Evolutionary conservation across 306 rosid species (phyloP).

Genomic region (Quercus dentata): DNA sequence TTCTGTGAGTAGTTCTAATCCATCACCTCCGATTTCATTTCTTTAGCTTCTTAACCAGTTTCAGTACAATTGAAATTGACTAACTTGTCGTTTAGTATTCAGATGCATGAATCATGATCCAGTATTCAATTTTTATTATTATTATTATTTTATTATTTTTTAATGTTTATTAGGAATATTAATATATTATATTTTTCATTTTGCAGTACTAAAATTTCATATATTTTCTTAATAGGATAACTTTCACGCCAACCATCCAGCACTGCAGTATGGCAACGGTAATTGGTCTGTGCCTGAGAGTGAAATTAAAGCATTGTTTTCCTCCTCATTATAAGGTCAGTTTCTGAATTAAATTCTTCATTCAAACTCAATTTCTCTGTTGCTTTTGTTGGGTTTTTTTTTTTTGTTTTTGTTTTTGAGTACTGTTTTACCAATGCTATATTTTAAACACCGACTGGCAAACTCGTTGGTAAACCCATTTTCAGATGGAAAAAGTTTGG

Average conservation of each 20-base stretch:
- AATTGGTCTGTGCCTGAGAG: slow-evolving; percentile 90
- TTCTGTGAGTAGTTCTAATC: slow-evolving; percentile 46
- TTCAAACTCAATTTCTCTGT: background rate
- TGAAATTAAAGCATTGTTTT: slow-evolving; percentile 71
- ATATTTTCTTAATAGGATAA: slow-evolving; percentile 53
- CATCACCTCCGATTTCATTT: background rate
- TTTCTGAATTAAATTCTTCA: background rate
- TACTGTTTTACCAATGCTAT: background rate
- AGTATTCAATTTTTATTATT: too few species aligned
- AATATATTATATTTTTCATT: background rate
- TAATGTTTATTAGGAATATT: background rate
- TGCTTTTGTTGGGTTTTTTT: background rate
- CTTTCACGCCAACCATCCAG: slow-evolving; percentile 92
- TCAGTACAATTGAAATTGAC: background rate
- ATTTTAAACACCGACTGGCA: background rate
- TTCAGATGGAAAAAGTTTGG: too few species aligned
- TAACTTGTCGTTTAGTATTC: too few species aligned
- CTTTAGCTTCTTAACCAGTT: background rate
- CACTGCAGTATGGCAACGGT: slow-evolving; percentile 99
- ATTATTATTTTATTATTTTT: too few species aligned
- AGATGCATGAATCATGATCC: too few species aligned
- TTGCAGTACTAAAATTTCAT: background rate
- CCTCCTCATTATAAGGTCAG: slow-evolving; percentile 92
- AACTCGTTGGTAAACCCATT: background rate
- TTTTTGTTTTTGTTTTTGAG: background rate